These are phyloP conservation scores for Physcomitrium patens DNA, from an alignment of 225 moss, liverwort and hornwort genomes.

Conservation along the genomic window DNA sequence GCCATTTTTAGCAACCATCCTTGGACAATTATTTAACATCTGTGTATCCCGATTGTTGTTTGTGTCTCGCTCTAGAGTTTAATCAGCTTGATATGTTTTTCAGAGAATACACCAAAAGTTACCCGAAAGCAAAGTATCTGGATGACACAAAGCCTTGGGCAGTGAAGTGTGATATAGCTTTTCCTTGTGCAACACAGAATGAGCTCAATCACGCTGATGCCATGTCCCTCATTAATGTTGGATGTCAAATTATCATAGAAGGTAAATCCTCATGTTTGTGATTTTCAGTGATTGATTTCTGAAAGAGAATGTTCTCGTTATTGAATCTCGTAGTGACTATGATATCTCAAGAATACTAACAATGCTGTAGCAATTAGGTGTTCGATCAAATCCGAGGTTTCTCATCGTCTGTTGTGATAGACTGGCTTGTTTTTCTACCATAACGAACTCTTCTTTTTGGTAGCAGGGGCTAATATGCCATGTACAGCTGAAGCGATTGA, in stretches of 20 bases:
- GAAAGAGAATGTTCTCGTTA: background rate
- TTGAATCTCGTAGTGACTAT: background rate
- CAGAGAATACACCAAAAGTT: slow-evolving; percentile 77
- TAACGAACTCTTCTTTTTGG: slow-evolving; percentile 35
- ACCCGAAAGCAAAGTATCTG: slow-evolving; percentile 80
- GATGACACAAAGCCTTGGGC: slow-evolving; percentile 99
- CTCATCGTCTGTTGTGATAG: background rate
- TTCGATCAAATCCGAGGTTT: background rate
- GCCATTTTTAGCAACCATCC: background rate
- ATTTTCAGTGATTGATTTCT: background rate
- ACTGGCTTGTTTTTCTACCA: slow-evolving; percentile 29
- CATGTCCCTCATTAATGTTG: slow-evolving; percentile 90
- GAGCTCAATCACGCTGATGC: slow-evolving; percentile 99
- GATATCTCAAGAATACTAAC: slow-evolving; percentile 4
- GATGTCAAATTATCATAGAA: slow-evolving; percentile 78
- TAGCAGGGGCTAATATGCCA: slow-evolving; percentile 96
- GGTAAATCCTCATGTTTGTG: slow-evolving; percentile 30
- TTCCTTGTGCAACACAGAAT: slow-evolving; percentile 97
- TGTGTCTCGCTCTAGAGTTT: no score
- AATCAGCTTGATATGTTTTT: background rate
- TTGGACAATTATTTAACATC: no score
- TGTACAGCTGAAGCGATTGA: slow-evolving; percentile 94
- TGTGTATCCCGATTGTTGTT: no score
- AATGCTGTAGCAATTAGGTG: background rate
- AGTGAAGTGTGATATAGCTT: slow-evolving; percentile 95